Conservation (phyloP, 176 grass and related monocot species). For the Phyllostachys edulis region DNA sequence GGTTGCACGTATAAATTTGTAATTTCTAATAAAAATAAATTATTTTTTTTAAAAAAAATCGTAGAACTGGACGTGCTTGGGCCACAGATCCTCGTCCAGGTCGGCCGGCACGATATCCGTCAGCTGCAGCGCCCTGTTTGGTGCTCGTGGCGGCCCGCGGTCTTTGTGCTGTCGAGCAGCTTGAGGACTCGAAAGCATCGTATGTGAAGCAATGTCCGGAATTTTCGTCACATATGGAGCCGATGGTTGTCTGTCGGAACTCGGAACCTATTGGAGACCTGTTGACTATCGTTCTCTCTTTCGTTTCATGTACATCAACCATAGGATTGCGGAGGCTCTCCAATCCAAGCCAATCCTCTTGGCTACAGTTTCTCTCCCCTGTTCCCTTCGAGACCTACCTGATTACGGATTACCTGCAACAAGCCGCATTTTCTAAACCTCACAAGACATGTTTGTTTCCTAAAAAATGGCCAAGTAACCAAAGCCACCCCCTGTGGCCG, state of each 20-base stretch:
- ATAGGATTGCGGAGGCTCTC: neutral
- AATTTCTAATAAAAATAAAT: too few relatives aligned
- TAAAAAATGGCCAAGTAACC: neutral
- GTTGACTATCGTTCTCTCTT: neutral
- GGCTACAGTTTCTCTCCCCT: neutral
- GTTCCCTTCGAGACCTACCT: neutral
- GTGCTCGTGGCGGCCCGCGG: too few relatives aligned
- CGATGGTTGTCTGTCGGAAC: too few relatives aligned
- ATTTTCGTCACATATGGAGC: neutral
- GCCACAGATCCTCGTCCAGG: too few relatives aligned
- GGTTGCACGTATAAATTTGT: too few relatives aligned
- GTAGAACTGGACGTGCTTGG: too few relatives aligned
- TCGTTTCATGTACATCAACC: neutral
- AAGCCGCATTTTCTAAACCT: neutral
- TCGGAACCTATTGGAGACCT: neutral
- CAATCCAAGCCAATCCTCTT: neutral
- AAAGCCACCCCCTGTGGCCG: constrained; percentile 20
- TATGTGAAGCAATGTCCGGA: neutral
- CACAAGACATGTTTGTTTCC: neutral
- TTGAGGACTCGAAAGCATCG: neutral
- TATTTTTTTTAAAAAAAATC: too few relatives aligned
- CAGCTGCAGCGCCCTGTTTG: too few relatives aligned
- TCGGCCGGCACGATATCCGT: too few relatives aligned
- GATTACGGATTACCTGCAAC: neutral
- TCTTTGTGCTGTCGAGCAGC: too few relatives aligned